Evolutionary conservation across 495 filamentous ascomycete species (phyloP), one percentile per base, ranked within the genome.

Genomic region (Gamarada debralockiae): DNA sequence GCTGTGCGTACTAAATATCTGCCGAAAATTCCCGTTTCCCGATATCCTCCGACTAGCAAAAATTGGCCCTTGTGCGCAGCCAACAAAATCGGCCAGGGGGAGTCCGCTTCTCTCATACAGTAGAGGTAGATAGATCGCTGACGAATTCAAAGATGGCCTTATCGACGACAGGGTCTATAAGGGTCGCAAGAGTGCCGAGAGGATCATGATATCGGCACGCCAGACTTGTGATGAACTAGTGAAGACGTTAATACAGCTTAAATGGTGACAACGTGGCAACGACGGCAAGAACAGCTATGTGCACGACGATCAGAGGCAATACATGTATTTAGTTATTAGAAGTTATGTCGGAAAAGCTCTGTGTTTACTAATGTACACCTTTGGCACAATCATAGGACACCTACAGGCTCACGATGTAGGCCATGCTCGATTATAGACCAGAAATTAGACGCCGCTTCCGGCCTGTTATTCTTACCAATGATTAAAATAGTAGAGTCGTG

Each of bases 81-180:
- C 31, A 34, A 34, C 31, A 34, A 34, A 34, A 34, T 34, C 31
- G 31, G 31, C 31, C 31, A 34, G 31, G 31, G 31, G 31, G 31
- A 34, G 31, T 34, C 31, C 31, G 31, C 31, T 34, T 34, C 31
- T 34, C 31, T 34, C 31, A 34, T 34, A 34, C 31, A 34, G 31
- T 34, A 34, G 31, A 8, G 31, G 31, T 34, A 34, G 39, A 15
- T 15, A 43, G 39, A 22, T 43, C 20, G 39, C 39, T 43, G 17
- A 43, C 39, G 39, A 43, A 43, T 43, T 43, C 39, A 43, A 43
- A 43, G 39, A 43, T 43, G 39, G 20, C 39, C 39, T 43, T 43
- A 43, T 15, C 39, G 39, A 43, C 17, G 39, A 43, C 39, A 43
- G 39, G 20, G 39, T 43, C 17, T 43, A 22, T 9, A 43, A 43